A percentile compares a stretch with the other conserved stretches of the same genome.
Conservation (phyloP, 805 yeast species). For the Wickerhamomyces sydowiorum region DNA sequence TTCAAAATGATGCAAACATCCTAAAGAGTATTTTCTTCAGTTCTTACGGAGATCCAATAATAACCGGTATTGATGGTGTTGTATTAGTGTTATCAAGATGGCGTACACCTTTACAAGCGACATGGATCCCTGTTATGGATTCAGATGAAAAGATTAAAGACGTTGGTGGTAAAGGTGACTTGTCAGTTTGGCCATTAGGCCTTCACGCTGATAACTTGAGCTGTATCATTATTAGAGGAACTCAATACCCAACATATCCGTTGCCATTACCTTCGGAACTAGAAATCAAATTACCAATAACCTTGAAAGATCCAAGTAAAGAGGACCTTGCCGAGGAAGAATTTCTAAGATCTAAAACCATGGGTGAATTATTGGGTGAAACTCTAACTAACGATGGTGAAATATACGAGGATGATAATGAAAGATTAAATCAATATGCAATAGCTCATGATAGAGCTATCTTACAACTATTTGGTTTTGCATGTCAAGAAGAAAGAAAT, state of each 20-base stretch:
- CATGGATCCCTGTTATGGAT: conserved; percentile 84
- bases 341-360: conserved; percentile 50
- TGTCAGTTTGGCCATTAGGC: conserved; percentile 87
- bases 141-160: conserved; percentile 38
- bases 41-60: conserved; percentile 84
- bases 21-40: conserved; percentile 76
- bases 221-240: conserved; percentile 71
- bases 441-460: conserved; percentile 68
- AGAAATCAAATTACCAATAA: conserved; percentile 61
- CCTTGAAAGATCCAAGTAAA: conserved; percentile 15
- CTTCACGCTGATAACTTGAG: conserved; percentile 61
- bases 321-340: conserved; percentile 50
- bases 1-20: conserved; percentile 22
- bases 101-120: conserved; percentile 70
- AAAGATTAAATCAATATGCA: conserved; percentile 46
- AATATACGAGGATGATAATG: conserved; percentile 40
- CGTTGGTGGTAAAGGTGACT: conserved; percentile 45
- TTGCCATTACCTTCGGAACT: conserved; percentile 79
- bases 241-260: conserved; percentile 74
- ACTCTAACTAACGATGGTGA: conserved; percentile 41
- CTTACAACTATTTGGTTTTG: conserved; percentile 66
- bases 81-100: conserved; percentile 69
- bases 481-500: conserved; percentile 62
- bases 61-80: conserved; percentile 74
- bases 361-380: conserved; percentile 60